Base-by-base conservation (phyloP, 2,329 filamentous ascomycete genomes). In the Penicillium sp. region DNA sequence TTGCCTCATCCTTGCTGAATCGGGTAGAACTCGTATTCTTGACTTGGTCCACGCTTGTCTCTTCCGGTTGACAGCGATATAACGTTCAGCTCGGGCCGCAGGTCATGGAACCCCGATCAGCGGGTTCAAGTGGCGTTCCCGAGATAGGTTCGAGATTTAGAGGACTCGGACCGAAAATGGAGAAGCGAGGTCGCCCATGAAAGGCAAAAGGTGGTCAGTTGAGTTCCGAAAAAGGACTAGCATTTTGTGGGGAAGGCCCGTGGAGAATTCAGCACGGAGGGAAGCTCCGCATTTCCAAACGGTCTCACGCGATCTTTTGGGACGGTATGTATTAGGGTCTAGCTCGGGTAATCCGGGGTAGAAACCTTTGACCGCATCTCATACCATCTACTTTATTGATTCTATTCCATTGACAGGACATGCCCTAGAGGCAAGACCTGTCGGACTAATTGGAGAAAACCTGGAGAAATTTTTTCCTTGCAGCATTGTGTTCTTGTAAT, bases 251-350 rank as follows among this genome's bases (percentile, higher is more conserved):
- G 60, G 58, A 49, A 57, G 47, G 28, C 23, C 59, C 58, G 60
- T 61, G 57, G 49, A 54, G 47, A 23, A 62, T 61, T 31, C 51
- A 55, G 42, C 52, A 61, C 60, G 60, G 60, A 59, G 56, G 15
- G 21, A 31, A 16, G 29, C 58, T 59, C 60, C 60, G 60, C 45
- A 38, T 47, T 47, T 43, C 44, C 45, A 51, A 51, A 48, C 47
- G 42, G 51, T 28, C 23, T 26, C 33, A 29, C 26, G 34, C 13
- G 28, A 13, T 13, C 12, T 26, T 39, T 18, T 15, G 18, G 41
- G 16, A 28, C 13, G 21, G 9, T 8, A 8, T 24, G 9, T 23
- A 21, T n/a, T 10, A 24, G 41, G 13, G n/a, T 41, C 38, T 41
- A 10, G 10, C 6, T 23, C 16, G 12, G 16, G 16, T 12, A 23